Base-by-base conservation (phyloP, 768 basidiomycete genomes). In the Mycena indigotica region DNA sequence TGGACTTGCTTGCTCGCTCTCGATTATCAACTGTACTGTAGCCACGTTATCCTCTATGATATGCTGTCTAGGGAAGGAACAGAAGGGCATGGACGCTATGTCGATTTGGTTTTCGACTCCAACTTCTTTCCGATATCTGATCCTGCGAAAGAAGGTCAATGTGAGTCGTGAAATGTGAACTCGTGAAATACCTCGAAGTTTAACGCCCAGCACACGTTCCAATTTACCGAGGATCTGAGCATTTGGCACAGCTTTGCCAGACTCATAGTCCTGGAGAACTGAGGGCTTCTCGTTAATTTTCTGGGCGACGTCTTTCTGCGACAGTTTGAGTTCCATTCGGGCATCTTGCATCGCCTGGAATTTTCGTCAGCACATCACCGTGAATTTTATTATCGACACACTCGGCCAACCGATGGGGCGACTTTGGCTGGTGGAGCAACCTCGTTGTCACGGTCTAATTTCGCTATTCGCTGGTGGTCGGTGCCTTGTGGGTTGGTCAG, bases 241-340 rank as follows among this genome's bases (percentile, higher is more conserved):
- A 67, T 88, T 94, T 28, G 95, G 95, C 35, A 93, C 83, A 28
- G 94, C 95, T 73, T 84, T 88, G 55, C 92, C 87, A 3, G 88
- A 81, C 73, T 97, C 95, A 70, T 96, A 93, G 65, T 95, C 94
- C 71, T 93, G 89, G 30, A 93, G 75, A 50, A 94, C 78, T 48
- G 89, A 88, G 28, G 89, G 91, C 73, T 95, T 95, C 77, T 95
- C 93, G 71, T 97, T 98, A 67, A 95, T 85, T 78, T 92, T 93
- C 69, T 88, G 87, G 12, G 95, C 95, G 35, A 96, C 76, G 49
- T 96, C 94, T 75, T 95, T 96, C 74, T 98, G 95, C 10, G 93
- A 88, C 51, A 95, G 68, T 64, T 88, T 81, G 70, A 87, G 81
- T 24, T 87, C 93, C 76, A 81, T 76, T 55, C 95, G 89, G 40